Evolutionary conservation across 345 rosid genomes (phyloP).

Genomic region (Passiflora organensis): DNA sequence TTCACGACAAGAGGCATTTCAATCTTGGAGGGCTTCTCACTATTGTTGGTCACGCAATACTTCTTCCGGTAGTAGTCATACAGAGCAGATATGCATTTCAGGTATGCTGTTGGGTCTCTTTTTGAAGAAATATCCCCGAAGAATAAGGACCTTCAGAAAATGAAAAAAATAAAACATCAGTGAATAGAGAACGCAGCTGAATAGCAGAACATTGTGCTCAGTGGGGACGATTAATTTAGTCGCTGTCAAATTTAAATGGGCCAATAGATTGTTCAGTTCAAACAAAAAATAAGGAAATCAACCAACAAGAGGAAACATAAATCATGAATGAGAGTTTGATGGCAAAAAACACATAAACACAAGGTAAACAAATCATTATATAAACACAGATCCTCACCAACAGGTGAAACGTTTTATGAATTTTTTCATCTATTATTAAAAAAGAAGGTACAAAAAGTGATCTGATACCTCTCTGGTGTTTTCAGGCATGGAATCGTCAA

Average conservation of each 20-base stretch:
- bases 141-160: constrained; percentile 56
- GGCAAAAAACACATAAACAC: too few relatives aligned
- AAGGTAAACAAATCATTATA: too few relatives aligned
- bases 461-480: constrained; percentile 78
- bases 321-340: too few relatives aligned
- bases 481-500: constrained; percentile 80
- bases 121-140: constrained; percentile 86
- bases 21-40: constrained; percentile 30
- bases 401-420: too few relatives aligned
- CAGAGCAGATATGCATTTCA: constrained; percentile 50
- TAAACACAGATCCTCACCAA: too few relatives aligned
- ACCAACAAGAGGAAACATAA: too few relatives aligned
- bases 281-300: too few relatives aligned
- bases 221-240: too few relatives aligned
- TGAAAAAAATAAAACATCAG: constrained; percentile 4
- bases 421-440: not conserved
- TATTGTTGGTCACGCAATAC: constrained; percentile 29
- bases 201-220: too few relatives aligned
- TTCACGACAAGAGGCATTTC: constrained; percentile 78
- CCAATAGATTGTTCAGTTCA: too few relatives aligned
- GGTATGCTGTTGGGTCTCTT: constrained; percentile 71
- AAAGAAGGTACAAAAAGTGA: not conserved
- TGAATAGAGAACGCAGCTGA: too few relatives aligned
- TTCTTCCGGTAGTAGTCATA: constrained; percentile 55
- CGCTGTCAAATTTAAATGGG: too few relatives aligned